Base-by-base conservation (phyloP, 2,329 filamentous ascomycete species). In the Arthroderma sp. region DNA sequence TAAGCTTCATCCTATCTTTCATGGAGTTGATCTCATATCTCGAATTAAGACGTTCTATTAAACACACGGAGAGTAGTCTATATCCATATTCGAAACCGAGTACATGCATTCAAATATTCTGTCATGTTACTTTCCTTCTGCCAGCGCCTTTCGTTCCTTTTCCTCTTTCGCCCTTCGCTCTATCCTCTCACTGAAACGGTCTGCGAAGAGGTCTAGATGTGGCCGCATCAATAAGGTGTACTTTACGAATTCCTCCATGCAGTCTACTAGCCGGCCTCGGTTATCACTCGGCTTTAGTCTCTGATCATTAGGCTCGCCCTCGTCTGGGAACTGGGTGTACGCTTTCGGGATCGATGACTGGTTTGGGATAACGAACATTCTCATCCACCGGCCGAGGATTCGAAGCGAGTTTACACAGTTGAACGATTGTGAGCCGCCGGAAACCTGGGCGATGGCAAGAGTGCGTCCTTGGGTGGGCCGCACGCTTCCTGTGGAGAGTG, bases 191-290 rank as follows among this genome's bases (percentile, higher is more conserved):
- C 83, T 85, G 60, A 73, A 85, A 7, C 83, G 73, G 69, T 86
- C 82, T 0, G 73, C 77, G 65, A 86, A 85, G 1, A 85, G 67
- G 25, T 76, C 76, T 61, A 84, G 77, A 62, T 84, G 79, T 23
- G 78, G 77, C 56, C 81, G 70, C 81, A 86, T 84, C 1, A 86
- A 61, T 28, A 86, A 76, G 0, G 81, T 85, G 64, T 83, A 85
- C 66, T 86, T 85, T 2, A 86, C 82, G 68, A 86, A 79, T 67
- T 86, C 84, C 70, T 86, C 83, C 78, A 85, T 84, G 61, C 81
- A 84, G 69, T 85, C 82, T 1, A 85, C 81, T 13, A 85, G 63
- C 1, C 82, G 72, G 57, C 84, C 79, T 9, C 82, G 69, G 60
- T 84, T 84, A 0, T 74, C 72, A 64, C 81, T 79, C 0, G 78